Base-by-base conservation (phyloP, 805 yeast genomes). In the Scheffersomyces coipomensis region DNA sequence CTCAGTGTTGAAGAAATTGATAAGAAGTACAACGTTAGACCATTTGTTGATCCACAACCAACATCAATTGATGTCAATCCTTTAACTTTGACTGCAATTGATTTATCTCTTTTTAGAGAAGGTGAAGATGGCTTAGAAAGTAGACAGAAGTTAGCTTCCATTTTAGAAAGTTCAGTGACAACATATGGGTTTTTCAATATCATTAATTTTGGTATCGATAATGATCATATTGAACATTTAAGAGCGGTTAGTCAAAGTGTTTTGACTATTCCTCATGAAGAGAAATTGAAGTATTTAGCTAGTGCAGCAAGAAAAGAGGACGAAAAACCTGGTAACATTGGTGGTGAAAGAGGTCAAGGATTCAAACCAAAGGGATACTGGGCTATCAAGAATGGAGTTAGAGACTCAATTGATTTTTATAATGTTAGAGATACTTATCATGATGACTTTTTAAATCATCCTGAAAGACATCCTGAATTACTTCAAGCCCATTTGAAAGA, bases 301-400 rank as follows among this genome's bases (percentile, higher is more conserved):
- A 56, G 65, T 36, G 64, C 64, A n/a, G 44, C 51, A 13, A 53
- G 48, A n/a, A 53, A 56, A 33, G 64, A 58, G 34, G 51, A 51
- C 19, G 65, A 60, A 43, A 47, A 53, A 31, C 37, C 38, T 21
- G 26, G 34, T n/a, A 62, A 3, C 39, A 45, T 64, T 10, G 78
- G 79, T 0, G 74, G 73, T 6, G 75, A 73, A 44, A 54, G 76
- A 16, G 78, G 76, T 5, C 55, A 56, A 26, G 79, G 78, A 0
- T 74, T 56, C 53, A 74, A 74, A 45, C 78, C 78, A 2, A 59
- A 58, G 30, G 73, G 74, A 17, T 72, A 72, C 45, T 74, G 79
- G 79, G 56, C 63, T 3, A 67, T 71, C 56, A 62, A 67, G 15
- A 64, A 71, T 42, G 69, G 69, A 1, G 64, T 66, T 6, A 51